These are phyloP conservation scores for Colletotrichum sp. DNA, from an alignment of 2,329 filamentous ascomycete genomes.

Conservation along the genomic window DNA sequence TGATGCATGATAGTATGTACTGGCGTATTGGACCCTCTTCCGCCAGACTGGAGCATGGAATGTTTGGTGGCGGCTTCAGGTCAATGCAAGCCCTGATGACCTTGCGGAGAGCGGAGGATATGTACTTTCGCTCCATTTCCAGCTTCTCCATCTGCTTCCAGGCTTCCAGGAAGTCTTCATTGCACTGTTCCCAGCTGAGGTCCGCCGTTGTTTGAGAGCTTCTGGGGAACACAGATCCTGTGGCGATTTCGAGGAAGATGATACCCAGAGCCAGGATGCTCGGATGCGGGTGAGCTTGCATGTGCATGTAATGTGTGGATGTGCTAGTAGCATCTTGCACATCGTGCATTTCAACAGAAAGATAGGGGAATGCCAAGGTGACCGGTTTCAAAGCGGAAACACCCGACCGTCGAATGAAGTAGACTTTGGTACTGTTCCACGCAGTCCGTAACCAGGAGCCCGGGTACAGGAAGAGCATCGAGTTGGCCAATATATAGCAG, in stretches of 20 bases:
- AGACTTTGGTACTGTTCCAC: not conserved
- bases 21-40: not conserved
- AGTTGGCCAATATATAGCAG: not conserved
- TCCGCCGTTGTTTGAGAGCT: rapidly evolving
- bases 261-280: not conserved
- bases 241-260: not conserved
- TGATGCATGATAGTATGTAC: not conserved
- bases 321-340: not conserved
- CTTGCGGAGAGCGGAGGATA: not conserved
- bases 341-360: not conserved
- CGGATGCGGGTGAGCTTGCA: not conserved
- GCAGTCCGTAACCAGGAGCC: not conserved
- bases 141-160: not conserved
- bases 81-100: not conserved
- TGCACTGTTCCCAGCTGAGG: rapidly evolving
- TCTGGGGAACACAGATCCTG: not conserved
- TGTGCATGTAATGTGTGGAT: rapidly evolving
- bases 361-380: not conserved
- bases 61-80: not conserved
- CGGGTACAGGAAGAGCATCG: not conserved
- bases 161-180: not conserved
- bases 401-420: not conserved
- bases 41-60: not conserved
- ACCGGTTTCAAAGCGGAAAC: not conserved
- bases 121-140: not conserved